Conservation (phyloP, 2,329 filamentous ascomycete genomes). For the Pezicula carpinea region DNA sequence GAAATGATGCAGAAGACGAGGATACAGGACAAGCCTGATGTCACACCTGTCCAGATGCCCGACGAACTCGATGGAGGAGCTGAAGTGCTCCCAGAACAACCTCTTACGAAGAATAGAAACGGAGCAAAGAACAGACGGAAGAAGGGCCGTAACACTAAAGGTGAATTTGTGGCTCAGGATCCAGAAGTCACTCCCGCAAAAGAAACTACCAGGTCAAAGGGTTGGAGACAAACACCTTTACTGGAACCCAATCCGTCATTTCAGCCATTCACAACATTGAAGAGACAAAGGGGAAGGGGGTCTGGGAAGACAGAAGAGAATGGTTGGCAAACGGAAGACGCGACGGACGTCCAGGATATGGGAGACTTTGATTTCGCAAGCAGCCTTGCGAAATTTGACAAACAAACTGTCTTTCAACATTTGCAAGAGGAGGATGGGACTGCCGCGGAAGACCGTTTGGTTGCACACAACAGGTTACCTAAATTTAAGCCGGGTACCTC, state of each 20-base stretch:
- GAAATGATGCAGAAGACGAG: conserved; percentile 40
- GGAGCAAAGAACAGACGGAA: conserved; percentile 40
- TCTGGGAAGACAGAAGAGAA: conserved; percentile 52
- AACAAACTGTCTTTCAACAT: conserved; percentile 84
- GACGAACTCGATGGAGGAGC: conserved; percentile 20
- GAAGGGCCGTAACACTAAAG: conserved; percentile 30
- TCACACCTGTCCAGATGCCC: conserved; percentile 15
- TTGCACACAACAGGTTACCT: conserved; percentile 74
- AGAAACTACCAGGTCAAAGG: conserved; percentile 49
- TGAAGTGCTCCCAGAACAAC: conserved; percentile 13
- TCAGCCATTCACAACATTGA: conserved; percentile 58
- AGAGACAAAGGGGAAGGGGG: conserved; percentile 45
- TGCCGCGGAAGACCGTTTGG: conserved; percentile 85
- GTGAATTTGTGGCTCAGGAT: conserved; percentile 32
- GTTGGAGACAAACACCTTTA: conserved; percentile 64
- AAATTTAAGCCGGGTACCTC: conserved; percentile 60
- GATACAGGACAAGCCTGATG: conserved; percentile 22
- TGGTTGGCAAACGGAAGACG: conserved; percentile 94
- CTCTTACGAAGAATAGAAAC: conserved; percentile 19
- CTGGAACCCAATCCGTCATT: conserved; percentile 59
- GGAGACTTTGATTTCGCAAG: conserved; percentile 92
- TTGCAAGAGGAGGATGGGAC: conserved; percentile 84
- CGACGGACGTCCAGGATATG: conserved; percentile 88
- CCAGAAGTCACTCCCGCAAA: conserved; percentile 39
- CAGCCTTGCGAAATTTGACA: conserved; percentile 91